Conservation (phyloP, 73 alveolate species). For the Tetrahymena malaccensis region DNA sequence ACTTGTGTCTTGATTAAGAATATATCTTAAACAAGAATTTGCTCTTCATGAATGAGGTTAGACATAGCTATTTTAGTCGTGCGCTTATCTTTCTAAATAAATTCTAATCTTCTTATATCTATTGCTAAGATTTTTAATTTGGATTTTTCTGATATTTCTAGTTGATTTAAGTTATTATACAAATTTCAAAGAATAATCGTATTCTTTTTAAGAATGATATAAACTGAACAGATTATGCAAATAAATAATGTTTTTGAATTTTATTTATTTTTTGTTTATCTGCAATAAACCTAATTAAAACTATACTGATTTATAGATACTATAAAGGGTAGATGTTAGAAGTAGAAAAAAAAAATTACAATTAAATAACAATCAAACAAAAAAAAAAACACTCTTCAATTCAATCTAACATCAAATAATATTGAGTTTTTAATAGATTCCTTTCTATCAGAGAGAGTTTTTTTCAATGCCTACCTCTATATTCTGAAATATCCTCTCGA, state of each 20-base stretch:
- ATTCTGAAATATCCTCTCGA: background rate
- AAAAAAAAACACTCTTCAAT: background rate
- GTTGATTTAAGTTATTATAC: background rate
- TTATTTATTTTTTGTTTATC: background rate
- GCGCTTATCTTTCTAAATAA: background rate
- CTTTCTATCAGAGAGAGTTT: background rate
- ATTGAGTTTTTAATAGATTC: background rate
- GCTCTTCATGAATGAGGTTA: background rate
- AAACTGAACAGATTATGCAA: background rate
- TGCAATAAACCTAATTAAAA: background rate
- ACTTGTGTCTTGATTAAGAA: background rate
- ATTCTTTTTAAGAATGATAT: background rate
- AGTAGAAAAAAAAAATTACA: background rate
- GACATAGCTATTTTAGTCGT: background rate
- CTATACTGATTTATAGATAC: background rate
- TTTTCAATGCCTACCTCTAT: background rate
- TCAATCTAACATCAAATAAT: background rate
- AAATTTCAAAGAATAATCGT: background rate
- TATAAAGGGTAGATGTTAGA: too few species aligned
- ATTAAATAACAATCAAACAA: background rate
- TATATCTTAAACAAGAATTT: background rate
- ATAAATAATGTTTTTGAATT: background rate
- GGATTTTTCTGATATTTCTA: background rate
- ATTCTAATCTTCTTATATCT: background rate
- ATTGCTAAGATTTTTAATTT: background rate